Evolutionary conservation across 2,329 filamentous ascomycete genomes (phyloP).

Genomic region (Chrysosphaeria jannelii): DNA sequence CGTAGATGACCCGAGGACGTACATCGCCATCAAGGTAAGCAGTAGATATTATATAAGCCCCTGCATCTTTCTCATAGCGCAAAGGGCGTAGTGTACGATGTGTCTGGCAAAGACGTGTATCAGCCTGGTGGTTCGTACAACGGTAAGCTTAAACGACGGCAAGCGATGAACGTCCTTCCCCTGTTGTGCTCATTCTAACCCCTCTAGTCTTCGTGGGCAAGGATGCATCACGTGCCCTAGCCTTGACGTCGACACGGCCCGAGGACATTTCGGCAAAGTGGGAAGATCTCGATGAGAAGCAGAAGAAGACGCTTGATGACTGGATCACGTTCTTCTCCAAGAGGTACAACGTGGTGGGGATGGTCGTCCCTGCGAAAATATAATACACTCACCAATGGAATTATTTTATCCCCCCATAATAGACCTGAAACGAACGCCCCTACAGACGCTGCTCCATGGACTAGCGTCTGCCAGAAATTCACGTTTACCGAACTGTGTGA

Average conservation of each 20-base stretch:
- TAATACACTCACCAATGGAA: too few relatives aligned
- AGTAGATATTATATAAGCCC: too few relatives aligned
- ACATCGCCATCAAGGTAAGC: slow-evolving; percentile 36
- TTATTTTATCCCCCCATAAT: too few relatives aligned
- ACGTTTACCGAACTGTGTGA: too few relatives aligned
- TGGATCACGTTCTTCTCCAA: slow-evolving; percentile 96
- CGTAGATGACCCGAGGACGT: slow-evolving; percentile 29
- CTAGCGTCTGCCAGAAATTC: too few relatives aligned
- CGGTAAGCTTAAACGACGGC: slow-evolving; percentile 23
- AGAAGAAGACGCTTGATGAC: slow-evolving; percentile 61
- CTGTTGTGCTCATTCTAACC: not conserved
- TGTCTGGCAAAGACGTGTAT: slow-evolving; percentile 70
- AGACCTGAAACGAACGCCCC: too few relatives aligned
- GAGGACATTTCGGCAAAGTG: slow-evolving; percentile 66
- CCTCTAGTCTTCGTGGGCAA: slow-evolving; percentile 70
- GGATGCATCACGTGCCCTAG: slow-evolving; percentile 79
- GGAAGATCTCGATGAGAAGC: slow-evolving; percentile 55
- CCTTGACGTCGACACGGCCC: slow-evolving; percentile 54
- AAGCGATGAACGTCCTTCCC: too few relatives aligned
- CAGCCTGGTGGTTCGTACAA: slow-evolving; percentile 56
- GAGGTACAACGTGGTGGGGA: slow-evolving; percentile 70
- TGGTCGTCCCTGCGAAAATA: slow-evolving; percentile 23
- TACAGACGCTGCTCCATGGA: too few relatives aligned
- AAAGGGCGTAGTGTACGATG: slow-evolving; percentile 90
- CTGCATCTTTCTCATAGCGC: too few relatives aligned